Conservation (phyloP, 768 basidiomycete species). For the Tricholomella constricta region DNA sequence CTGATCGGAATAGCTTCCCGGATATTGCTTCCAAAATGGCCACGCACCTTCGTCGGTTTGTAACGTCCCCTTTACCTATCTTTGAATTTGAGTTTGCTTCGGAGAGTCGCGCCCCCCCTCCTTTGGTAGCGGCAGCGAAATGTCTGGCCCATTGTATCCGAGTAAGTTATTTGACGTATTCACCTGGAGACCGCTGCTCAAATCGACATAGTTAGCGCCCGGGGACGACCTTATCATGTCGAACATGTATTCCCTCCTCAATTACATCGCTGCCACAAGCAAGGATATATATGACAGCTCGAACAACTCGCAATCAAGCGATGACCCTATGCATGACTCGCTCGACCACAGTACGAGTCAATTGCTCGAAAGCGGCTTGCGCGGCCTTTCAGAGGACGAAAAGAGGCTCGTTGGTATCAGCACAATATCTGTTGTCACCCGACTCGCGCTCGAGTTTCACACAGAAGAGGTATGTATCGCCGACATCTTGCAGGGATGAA, state of each 20-base stretch:
- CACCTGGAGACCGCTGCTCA: constrained; percentile 3
- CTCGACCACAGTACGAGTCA: constrained; percentile 54
- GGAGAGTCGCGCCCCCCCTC: constrained; percentile 73
- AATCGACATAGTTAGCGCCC: constrained; percentile 63
- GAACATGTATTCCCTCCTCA: constrained; percentile 94
- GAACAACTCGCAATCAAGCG: constrained; percentile 41
- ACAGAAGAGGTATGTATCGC: constrained; percentile 67
- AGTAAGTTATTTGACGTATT: constrained; percentile 40
- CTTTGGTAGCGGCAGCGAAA: constrained; percentile 83
- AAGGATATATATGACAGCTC: constrained; percentile 68
- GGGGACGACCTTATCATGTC: constrained; percentile 92
- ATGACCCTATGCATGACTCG: constrained; percentile 42
- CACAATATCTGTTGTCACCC: constrained; percentile 88
- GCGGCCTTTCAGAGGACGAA: constrained; percentile 79
- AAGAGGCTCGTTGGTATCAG: constrained; percentile 83
- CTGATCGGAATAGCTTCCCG: constrained; percentile 61
- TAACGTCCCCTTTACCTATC: constrained; percentile 83
- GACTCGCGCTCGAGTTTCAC: constrained; percentile 83
- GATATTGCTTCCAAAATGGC: constrained; percentile 75
- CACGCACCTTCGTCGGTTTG: constrained; percentile 79
- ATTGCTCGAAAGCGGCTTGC: constrained; percentile 63
- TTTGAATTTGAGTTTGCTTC: constrained; percentile 85
- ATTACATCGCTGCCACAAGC: constrained; percentile 84
- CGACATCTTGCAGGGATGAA: neutral
- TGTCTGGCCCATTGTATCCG: constrained; percentile 89